Percentiles rank a stretch among this genome's conserved stretches.
Evolutionary conservation across 768 basidiomycete species (phyloP).

Genomic region (Mycena capillaripes): DNA sequence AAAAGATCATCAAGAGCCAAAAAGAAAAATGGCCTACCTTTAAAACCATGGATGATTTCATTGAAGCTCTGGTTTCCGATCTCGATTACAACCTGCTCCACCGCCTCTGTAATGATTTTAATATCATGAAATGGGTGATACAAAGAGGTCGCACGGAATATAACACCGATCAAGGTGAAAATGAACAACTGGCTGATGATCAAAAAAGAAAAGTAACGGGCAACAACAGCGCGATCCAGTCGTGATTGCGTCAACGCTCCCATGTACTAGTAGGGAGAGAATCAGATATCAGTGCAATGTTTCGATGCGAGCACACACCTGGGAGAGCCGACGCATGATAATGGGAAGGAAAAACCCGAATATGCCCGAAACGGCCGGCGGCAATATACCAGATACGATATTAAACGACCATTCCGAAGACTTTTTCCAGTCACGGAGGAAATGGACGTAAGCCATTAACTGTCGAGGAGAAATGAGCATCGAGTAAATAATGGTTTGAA

Average conservation of each 20-base stretch:
- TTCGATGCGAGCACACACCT: constrained; percentile 65
- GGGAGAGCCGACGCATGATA: constrained; percentile 91
- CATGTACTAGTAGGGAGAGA: constrained; percentile 72
- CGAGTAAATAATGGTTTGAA: neutral
- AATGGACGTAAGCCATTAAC: constrained; percentile 78
- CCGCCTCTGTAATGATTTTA: constrained; percentile 49
- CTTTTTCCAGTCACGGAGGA: constrained; percentile 80
- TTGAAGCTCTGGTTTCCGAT: constrained; percentile 60
- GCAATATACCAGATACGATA: constrained; percentile 92
- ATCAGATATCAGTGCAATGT: constrained; percentile 74
- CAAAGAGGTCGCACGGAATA: constrained; percentile 74
- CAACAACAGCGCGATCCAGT: constrained; percentile 91
- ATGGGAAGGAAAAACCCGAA: constrained; percentile 94
- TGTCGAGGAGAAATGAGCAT: constrained; percentile 44
- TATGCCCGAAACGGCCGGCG: constrained; percentile 87
- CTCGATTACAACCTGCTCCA: constrained; percentile 58
- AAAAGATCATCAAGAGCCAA: neutral
- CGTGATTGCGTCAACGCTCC: constrained; percentile 78
- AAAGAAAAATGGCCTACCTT: constrained; percentile 49
- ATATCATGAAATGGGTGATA: neutral
- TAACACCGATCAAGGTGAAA: constrained; percentile 93
- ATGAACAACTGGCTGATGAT: constrained; percentile 94
- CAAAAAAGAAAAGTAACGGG: constrained; percentile 94
- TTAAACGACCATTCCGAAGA: constrained; percentile 80
- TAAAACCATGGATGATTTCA: constrained; percentile 61